phyloP scores from a whole-genome alignment of 2,329 filamentous ascomycete species.

The Aspergillus awamori region DNA sequence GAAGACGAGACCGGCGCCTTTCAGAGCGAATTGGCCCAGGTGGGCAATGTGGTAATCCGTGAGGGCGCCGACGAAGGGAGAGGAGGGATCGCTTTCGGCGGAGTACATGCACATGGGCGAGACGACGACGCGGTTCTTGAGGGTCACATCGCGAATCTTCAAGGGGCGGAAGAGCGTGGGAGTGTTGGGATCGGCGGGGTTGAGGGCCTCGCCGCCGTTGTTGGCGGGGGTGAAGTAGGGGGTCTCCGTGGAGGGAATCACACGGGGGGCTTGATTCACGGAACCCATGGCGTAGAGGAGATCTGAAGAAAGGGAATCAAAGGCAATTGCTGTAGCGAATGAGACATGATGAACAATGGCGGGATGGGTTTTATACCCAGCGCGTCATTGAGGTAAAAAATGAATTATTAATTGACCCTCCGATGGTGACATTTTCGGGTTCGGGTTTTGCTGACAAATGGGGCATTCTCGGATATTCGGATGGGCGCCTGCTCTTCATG shows the following conservation, averaged over 20 bases:
- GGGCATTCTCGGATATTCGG: neutral
- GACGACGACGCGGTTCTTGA: slow-evolving; percentile 67
- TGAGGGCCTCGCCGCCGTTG: slow-evolving; percentile 39
- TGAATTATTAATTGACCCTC: neutral
- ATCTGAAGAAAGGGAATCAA: neutral
- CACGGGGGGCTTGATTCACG: slow-evolving; percentile 13
- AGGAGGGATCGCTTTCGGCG: slow-evolving; percentile 51
- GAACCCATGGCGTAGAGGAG: slow-evolving; percentile 11
- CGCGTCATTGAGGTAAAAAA: neutral
- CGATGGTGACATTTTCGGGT: neutral
- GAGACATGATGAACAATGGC: slow-evolving; percentile 1
- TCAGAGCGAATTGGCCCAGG: slow-evolving; percentile 73
- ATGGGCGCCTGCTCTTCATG: neutral
- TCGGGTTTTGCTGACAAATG: slow-evolving; percentile 11
- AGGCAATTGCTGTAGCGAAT: neutral
- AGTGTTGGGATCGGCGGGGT: slow-evolving; percentile 37
- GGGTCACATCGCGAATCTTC: slow-evolving; percentile 57
- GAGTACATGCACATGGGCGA: slow-evolving; percentile 69
- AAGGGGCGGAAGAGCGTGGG: slow-evolving; percentile 62
- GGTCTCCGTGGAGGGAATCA: slow-evolving; percentile 8
- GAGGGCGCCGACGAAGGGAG: slow-evolving; percentile 59
- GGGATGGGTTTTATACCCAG: neutral
- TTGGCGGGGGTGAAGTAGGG: slow-evolving; percentile 45
- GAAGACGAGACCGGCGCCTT: slow-evolving; percentile 72
- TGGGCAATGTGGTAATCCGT: slow-evolving; percentile 83